phyloP scores from a whole-genome alignment of 1,284 basidiomycete genomes.

The Rhodotorula sp. region DNA sequence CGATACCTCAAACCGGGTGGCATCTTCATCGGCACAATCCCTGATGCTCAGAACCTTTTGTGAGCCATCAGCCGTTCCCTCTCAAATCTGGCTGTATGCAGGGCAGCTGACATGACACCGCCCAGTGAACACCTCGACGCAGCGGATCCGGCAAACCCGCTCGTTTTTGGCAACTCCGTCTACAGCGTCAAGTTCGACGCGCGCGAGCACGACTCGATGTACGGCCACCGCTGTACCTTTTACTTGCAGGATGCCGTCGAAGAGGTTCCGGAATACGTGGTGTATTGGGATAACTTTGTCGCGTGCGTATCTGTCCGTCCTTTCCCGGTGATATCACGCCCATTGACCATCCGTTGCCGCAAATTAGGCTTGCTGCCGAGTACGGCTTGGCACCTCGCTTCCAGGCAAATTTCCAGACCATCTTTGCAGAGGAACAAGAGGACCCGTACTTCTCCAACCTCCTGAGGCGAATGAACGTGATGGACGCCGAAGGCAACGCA shows the following conservation, averaged over 20 bases:
- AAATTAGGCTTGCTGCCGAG: conserved; percentile 71
- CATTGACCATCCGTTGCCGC: conserved; percentile 1
- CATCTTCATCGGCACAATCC: conserved; percentile 89
- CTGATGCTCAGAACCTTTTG: conserved; percentile 77
- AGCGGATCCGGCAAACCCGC: conserved; percentile 50
- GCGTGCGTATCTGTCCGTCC: conserved; percentile 57
- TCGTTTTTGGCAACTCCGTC: conserved; percentile 84
- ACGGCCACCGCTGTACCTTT: conserved; percentile 89
- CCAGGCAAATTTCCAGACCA: conserved; percentile 81
- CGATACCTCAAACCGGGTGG: conserved; percentile 78
- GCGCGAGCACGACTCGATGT: conserved; percentile 46
- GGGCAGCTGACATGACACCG: background rate
- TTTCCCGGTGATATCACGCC: background rate
- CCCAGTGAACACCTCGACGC: conserved; percentile 44
- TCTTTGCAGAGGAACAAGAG: conserved; percentile 73
- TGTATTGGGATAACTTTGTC: conserved; percentile 89
- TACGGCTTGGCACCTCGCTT: conserved; percentile 74
- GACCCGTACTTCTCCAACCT: conserved; percentile 73
- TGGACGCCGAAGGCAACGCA: conserved; percentile 76
- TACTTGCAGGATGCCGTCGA: conserved; percentile 92
- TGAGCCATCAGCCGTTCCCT: conserved; percentile 51
- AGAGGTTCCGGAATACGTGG: conserved; percentile 94
- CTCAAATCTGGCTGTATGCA: background rate
- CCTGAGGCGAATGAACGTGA: conserved; percentile 81
- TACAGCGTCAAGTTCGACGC: conserved; percentile 83